A percentile compares a stretch with the other conserved stretches of the same genome.
Evolutionary conservation across 106 monocot species (phyloP).

Genomic region (Alisma plantagoaquatica): DNA sequence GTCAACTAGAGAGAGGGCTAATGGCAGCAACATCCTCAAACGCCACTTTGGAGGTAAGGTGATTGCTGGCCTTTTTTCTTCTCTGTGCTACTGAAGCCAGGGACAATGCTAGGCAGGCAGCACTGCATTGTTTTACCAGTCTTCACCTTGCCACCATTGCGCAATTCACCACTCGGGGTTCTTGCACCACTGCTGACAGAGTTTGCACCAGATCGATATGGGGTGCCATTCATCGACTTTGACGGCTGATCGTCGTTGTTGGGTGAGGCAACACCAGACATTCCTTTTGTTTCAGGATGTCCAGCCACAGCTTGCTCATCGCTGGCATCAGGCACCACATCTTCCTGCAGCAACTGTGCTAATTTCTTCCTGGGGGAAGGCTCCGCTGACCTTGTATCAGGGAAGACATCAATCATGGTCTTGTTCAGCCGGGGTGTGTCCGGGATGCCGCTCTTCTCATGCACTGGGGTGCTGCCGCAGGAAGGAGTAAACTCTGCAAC

Average conservation of each 20-base stretch:
- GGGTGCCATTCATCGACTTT: conserved; percentile 12
- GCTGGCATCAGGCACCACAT: not conserved
- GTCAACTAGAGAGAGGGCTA: too few relatives aligned
- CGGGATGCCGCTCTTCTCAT: conserved; percentile 15
- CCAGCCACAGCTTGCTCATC: conserved; percentile 1
- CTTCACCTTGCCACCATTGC: conserved; percentile 28
- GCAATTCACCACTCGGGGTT: conserved; percentile 12
- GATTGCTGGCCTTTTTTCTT: conserved; percentile 14
- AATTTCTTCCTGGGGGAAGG: conserved; percentile 56
- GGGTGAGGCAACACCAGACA: not conserved
- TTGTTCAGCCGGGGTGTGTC: conserved; percentile 12
- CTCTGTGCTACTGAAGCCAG: conserved; percentile 11
- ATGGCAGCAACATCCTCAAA: too few relatives aligned
- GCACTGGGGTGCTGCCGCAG: conserved; percentile 43
- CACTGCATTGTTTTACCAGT: conserved; percentile 24
- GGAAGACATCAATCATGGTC: conserved; percentile 4
- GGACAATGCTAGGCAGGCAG: conserved; percentile 47
- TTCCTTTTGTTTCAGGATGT: conserved; percentile 1
- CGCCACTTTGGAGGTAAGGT: not conserved
- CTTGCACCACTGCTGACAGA: conserved; percentile 13
- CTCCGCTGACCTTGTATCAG: conserved; percentile 23
- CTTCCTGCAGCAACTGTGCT: conserved; percentile 34
- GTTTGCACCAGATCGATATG: conserved; percentile 15
- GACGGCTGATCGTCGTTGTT: conserved; percentile 1
- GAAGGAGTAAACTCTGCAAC: conserved; percentile 82